phyloP scores from a whole-genome alignment of 768 basidiomycete genomes.

The Clitopilus passeckerianus region DNA sequence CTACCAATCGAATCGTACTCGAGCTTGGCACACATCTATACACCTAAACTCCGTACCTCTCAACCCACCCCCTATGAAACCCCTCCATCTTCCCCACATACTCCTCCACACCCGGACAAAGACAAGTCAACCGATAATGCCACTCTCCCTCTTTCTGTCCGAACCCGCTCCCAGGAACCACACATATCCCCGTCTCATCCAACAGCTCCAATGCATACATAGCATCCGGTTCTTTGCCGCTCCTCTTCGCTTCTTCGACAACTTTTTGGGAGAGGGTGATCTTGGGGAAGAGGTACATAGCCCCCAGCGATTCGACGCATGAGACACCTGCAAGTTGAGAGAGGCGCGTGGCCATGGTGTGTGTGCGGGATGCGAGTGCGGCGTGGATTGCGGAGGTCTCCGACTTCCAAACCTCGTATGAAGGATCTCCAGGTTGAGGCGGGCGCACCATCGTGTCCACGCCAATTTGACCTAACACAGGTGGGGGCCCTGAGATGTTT shows the following conservation, averaged over 20 bases:
- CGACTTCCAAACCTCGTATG: constrained; percentile 73
- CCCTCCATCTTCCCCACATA: constrained; percentile 80
- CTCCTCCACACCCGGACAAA: constrained; percentile 93
- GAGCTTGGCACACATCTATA: no score
- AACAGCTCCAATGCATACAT: constrained; percentile 84
- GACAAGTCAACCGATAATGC: constrained; percentile 90
- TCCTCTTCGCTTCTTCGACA: constrained; percentile 61
- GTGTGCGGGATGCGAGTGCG: constrained; percentile 65
- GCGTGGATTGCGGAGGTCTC: constrained; percentile 81
- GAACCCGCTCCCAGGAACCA: constrained; percentile 91
- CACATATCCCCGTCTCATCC: constrained; percentile 89
- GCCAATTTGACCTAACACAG: constrained; percentile 87
- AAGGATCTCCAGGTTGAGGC: constrained; percentile 71
- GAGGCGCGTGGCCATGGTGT: constrained; percentile 73
- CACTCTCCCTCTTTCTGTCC: constrained; percentile 88
- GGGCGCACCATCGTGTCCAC: constrained; percentile 94
- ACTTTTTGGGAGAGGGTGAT: constrained; percentile 74
- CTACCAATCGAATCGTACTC: no score
- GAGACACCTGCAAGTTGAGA: constrained; percentile 79
- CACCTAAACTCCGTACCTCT: constrained; percentile 13
- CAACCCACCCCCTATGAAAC: constrained; percentile 29
- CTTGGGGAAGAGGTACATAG: constrained; percentile 89
- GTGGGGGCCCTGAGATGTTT: constrained; percentile 67
- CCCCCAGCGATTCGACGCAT: constrained; percentile 87
- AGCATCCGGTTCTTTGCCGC: constrained; percentile 80